phyloP scores from a whole-genome alignment of 2,329 filamentous ascomycete genomes.

The Sporothrix pseudoabietina region DNA sequence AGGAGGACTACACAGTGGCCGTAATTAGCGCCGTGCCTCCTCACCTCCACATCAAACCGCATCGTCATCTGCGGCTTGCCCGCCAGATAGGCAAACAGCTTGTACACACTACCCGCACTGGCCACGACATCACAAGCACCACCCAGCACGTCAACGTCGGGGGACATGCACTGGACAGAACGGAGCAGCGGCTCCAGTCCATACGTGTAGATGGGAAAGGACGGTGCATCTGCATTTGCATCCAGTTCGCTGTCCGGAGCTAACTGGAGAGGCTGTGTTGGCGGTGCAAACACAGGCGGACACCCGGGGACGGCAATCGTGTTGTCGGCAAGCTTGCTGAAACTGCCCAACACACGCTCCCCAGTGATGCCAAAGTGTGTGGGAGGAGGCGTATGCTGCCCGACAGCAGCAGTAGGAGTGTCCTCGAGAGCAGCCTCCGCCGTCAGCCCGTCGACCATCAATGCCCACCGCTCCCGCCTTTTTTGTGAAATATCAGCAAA shows the following conservation, averaged over 20 bases:
- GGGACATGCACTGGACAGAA: constrained; percentile 32
- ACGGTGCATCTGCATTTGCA: too few species aligned
- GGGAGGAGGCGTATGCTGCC: not conserved
- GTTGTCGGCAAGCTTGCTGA: constrained; percentile 35
- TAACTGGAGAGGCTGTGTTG: not conserved
- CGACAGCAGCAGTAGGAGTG: too few species aligned
- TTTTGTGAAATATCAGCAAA: too few species aligned
- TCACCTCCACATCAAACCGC: constrained; percentile 35
- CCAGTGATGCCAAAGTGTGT: not conserved
- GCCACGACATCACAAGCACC: constrained; percentile 34
- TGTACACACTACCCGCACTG: constrained; percentile 35
- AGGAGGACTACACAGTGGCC: constrained; percentile 30
- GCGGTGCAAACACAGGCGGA: constrained; percentile 33
- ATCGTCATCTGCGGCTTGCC: constrained; percentile 1
- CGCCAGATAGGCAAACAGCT: constrained; percentile 33
- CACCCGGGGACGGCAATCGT: constrained; percentile 37
- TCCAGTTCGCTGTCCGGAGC: not conserved
- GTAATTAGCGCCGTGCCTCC: not conserved
- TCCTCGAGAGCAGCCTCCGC: too few species aligned
- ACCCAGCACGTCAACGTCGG: constrained; percentile 25
- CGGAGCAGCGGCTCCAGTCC: constrained; percentile 36
- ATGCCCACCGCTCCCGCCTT: not conserved
- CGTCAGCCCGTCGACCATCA: not conserved
- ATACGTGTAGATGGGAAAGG: constrained; percentile 31
- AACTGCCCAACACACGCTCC: constrained; percentile 34